Evolutionary conservation across 1,139 yeast species (phyloP).

Genomic region (Hyphopichia burtonii): DNA sequence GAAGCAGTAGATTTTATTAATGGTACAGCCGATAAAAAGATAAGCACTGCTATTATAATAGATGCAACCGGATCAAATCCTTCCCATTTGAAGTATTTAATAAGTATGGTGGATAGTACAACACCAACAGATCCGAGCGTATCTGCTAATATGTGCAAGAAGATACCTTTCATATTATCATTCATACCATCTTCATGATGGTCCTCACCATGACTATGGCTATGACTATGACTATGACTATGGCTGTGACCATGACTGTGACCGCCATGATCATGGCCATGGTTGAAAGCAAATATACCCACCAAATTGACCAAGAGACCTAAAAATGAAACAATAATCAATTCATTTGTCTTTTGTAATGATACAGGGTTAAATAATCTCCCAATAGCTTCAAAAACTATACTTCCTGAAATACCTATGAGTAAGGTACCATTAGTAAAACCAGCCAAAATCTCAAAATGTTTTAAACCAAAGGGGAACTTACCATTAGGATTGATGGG

Average conservation of each 20-base stretch:
- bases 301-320: conserved; percentile 88
- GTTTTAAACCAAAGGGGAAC: conserved; percentile 83
- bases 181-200: conserved; percentile 37
- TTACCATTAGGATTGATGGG: conserved; percentile 55
- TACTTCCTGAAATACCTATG: conserved; percentile 86
- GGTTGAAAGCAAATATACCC: conserved; percentile 93
- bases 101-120: conserved; percentile 74
- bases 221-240: conserved; percentile 22
- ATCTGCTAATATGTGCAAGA: conserved; percentile 89
- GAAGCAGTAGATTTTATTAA: conserved; percentile 78
- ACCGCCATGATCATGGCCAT: conserved; percentile 52
- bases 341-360: conserved; percentile 79
- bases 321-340: conserved; percentile 75
- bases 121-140: conserved; percentile 97
- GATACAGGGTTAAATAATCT: conserved; percentile 75
- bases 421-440: conserved; percentile 89
- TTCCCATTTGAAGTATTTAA: conserved; percentile 55
- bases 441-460: conserved; percentile 90
- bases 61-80: conserved; percentile 94
- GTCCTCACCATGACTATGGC: conserved; percentile 14
- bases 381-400: conserved; percentile 82
- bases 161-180: conserved; percentile 94
- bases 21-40: conserved; percentile 81
- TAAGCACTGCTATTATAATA: conserved; percentile 76
- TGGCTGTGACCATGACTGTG: conserved; percentile 37